phyloP scores from a whole-genome alignment of 2,329 filamentous ascomycete genomes.

The Cladophialophora carrionii region DNA sequence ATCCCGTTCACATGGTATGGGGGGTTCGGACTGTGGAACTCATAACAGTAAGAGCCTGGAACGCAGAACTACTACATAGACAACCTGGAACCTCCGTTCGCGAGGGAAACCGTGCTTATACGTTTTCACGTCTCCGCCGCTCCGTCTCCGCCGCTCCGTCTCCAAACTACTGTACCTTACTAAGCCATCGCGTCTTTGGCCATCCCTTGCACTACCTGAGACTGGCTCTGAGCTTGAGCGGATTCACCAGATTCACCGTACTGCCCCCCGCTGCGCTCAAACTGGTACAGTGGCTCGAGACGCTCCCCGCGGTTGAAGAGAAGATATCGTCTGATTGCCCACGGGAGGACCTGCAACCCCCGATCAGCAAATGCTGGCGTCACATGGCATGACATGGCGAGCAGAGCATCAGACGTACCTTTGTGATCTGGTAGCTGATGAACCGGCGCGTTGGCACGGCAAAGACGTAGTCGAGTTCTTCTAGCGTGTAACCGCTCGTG shows the following conservation, averaged over 20 bases:
- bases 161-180: too few species aligned
- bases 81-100: background rate
- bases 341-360: background rate
- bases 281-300: background rate
- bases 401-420: background rate
- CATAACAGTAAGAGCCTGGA: too few species aligned
- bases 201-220: background rate
- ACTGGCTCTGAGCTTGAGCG: background rate
- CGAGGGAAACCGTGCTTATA: background rate
- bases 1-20: too few species aligned
- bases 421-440: conserved; percentile 8
- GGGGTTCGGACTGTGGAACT: too few species aligned
- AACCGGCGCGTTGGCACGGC: conserved; percentile 25
- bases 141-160: too few species aligned
- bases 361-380: background rate
- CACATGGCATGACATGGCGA: background rate
- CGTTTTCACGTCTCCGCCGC: background rate
- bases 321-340: background rate
- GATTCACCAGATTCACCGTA: too few species aligned
- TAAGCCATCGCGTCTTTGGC: background rate
- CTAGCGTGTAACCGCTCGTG: conserved; percentile 53
- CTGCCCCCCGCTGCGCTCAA: background rate
- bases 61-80: background rate
- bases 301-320: background rate
- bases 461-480: conserved; percentile 58